These are phyloP conservation scores for Cinnamomum chago DNA, from an alignment of 164 flowering plant species.

Conservation along the genomic window DNA sequence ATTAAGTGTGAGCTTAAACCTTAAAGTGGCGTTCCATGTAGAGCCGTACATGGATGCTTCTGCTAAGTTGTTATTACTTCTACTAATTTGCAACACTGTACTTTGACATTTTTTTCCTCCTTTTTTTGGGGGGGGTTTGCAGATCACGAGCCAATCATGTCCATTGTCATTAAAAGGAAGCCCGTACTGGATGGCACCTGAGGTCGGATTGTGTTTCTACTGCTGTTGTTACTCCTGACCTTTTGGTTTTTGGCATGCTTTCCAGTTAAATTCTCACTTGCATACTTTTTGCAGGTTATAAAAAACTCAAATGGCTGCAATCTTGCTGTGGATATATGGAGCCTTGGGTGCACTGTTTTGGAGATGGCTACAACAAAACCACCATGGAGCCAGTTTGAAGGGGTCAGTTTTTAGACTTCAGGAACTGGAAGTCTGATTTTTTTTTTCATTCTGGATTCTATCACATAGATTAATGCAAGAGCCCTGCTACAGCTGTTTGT, in stretches of 20 bases:
- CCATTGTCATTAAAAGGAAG: conserved; percentile 84
- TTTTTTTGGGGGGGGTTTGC: conserved; percentile 13
- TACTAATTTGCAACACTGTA: neutral
- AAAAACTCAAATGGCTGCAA: conserved; percentile 70
- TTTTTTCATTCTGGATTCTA: neutral
- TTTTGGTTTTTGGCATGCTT: neutral
- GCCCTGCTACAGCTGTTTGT: neutral
- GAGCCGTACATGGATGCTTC: neutral
- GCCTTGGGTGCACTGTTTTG: conserved; percentile 90
- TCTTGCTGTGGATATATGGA: conserved; percentile 90
- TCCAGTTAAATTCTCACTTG: neutral
- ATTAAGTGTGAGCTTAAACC: neutral
- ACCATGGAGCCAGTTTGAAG: conserved; percentile 89
- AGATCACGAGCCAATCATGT: conserved; percentile 83
- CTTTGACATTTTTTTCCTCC: neutral
- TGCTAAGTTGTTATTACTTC: neutral
- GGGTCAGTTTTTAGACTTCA: conserved; percentile 41
- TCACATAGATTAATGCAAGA: neutral
- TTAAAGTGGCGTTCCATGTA: neutral
- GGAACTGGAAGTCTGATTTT: neutral
- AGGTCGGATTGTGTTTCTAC: conserved; percentile 40
- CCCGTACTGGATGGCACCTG: conserved; percentile 99
- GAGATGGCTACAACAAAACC: conserved; percentile 96
- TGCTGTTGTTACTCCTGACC: neutral
- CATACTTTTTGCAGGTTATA: conserved; percentile 47